Evolutionary conservation across 148 eudicot species (phyloP), one percentile per base, ranked within the genome.

Genomic region (Chenopodium quinoa): DNA sequence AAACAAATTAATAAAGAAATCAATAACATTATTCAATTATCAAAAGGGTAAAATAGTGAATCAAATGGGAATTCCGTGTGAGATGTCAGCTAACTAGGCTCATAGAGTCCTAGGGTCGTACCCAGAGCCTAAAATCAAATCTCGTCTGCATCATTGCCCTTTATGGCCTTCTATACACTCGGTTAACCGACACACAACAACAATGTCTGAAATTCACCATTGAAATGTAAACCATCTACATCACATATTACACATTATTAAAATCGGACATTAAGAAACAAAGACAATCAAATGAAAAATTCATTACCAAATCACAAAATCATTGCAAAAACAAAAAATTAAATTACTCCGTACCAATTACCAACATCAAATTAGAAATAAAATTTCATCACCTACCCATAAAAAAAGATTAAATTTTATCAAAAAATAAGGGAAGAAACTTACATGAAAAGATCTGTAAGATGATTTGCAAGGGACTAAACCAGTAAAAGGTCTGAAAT

Each of bases 401-500:
- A 5, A 70, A 29, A 44, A 22, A 22, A 81, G 25, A n/a, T 20
- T 5, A 1, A 62, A 62, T 4, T 62, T n/a, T 20, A 1, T 4
- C 16, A 56, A 56, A 22, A 9, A 9, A 11, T 25, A 73, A 65
- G 4, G 47, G 14, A 54, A 27, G 31, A 78, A 54, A 47, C 73
- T 81, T 79, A 85, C 87, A 78, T 85, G 81, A 78, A 76, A 78
- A 31, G 44, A 73, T 68, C 76, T 85, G 22, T 67, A 78, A 19
- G 84, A 82, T 47, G 83, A 77, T 75, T 84, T 81, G 58, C 37
- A 73, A 67, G 90, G 86, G 44, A 85, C 75, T 27, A 89, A 84
- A 20, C 89, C 91, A 69, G 88, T 58, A 85, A 85, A 89, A 0
- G 89, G 91, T 71, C 90, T 89, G 78, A 86, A 87, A 79, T 83